A percentile compares a stretch with the other conserved stretches of the same genome.
Evolutionary conservation across 2,329 filamentous ascomycete genomes (phyloP).

Genomic region (Trichocomaceae sp.): DNA sequence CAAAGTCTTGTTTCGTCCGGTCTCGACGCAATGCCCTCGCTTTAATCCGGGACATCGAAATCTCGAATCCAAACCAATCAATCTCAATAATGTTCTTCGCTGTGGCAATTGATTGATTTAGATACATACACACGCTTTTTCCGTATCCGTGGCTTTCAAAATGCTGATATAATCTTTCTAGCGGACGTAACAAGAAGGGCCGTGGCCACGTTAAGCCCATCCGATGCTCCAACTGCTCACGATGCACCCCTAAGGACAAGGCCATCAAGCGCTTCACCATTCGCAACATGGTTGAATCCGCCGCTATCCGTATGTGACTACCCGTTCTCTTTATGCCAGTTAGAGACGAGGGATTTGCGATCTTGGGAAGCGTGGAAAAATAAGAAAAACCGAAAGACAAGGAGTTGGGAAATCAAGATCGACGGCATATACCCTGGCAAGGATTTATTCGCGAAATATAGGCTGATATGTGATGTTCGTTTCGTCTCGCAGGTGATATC

Average conservation of each 20-base stretch:
- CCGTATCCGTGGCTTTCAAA: background rate
- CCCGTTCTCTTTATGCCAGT: constrained; percentile 11
- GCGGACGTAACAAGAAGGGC: constrained; percentile 99
- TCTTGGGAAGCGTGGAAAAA: background rate
- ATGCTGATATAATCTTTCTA: constrained; percentile 33
- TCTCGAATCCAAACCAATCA: background rate
- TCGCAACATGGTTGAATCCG: constrained; percentile 99
- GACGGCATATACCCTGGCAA: background rate
- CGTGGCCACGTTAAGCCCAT: constrained; percentile 99
- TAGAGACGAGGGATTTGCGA: background rate
- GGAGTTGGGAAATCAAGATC: background rate
- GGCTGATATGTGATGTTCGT: constrained; percentile 12
- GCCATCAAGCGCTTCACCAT: constrained; percentile 99
- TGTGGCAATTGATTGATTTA: background rate
- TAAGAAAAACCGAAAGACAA: background rate
- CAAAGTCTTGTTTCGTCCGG: background rate
- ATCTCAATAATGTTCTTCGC: background rate
- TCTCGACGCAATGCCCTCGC: background rate
- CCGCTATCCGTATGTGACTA: constrained; percentile 91
- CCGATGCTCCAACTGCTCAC: constrained; percentile 81
- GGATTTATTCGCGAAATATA: background rate
- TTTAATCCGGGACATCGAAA: background rate
- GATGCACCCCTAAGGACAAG: constrained; percentile 98
- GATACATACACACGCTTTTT: background rate
- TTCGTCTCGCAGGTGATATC: constrained; percentile 76